Percentiles rank a stretch among this genome's conserved stretches.
Conservation (phyloP, 306 rosid species). For the Gastrolobium bilobum region DNA sequence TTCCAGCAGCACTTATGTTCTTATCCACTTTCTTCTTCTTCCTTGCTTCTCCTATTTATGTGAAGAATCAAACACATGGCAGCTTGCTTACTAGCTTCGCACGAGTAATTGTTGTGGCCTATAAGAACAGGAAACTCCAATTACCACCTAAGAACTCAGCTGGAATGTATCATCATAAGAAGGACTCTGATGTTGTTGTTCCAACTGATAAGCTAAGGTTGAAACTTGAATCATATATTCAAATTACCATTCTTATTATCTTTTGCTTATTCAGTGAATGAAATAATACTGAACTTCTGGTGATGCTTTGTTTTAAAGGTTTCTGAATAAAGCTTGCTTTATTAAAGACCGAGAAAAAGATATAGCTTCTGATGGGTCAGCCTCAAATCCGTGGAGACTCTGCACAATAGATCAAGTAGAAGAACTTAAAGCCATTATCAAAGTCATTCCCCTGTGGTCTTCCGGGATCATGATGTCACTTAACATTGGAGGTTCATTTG, state of each 20-base stretch:
- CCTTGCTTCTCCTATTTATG: conserved; percentile 65
- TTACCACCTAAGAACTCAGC: conserved; percentile 50
- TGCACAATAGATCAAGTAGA: conserved; percentile 75
- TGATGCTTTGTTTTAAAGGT: conserved; percentile 46
- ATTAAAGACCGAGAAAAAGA: conserved; percentile 62
- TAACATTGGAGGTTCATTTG: conserved; percentile 60
- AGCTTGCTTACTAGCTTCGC: conserved; percentile 68
- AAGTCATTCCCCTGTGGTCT: conserved; percentile 77
- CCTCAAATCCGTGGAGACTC: conserved; percentile 71
- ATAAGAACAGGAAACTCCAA: conserved; percentile 59
- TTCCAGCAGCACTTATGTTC: conserved; percentile 68
- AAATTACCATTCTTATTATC: background rate
- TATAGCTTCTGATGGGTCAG: conserved; percentile 61
- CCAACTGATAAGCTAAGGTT: conserved; percentile 76
- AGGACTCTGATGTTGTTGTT: conserved; percentile 52
- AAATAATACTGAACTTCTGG: conserved; percentile 7
- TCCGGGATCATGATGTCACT: conserved; percentile 61
- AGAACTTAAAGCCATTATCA: conserved; percentile 69
- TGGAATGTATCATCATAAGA: conserved; percentile 51
- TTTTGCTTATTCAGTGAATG: conserved; percentile 13
- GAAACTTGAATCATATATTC: background rate
- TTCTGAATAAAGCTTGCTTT: conserved; percentile 70
- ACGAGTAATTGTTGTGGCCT: conserved; percentile 55
- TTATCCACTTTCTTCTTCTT: conserved; percentile 59
- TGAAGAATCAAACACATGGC: conserved; percentile 51